phyloP scores from a whole-genome alignment of 805 yeast genomes.

The Hagleromyces aurorensis region DNA sequence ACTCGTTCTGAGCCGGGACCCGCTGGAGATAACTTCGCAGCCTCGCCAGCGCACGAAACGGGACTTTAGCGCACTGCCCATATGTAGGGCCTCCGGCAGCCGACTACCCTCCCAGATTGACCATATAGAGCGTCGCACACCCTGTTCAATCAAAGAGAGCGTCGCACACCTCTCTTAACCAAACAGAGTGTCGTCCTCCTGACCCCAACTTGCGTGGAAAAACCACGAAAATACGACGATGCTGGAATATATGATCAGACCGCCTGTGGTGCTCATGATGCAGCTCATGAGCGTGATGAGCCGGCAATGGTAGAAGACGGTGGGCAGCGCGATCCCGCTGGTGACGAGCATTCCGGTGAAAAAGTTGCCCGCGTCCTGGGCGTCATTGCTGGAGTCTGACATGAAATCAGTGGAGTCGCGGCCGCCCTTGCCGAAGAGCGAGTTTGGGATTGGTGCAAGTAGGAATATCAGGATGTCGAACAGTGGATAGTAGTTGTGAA shows the following conservation, averaged over 20 bases:
- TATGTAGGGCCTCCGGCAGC: no score
- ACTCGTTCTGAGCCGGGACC: no score
- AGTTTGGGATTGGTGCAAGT: constrained; percentile 66
- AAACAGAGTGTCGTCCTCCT: constrained; percentile 36
- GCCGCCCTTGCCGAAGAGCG: constrained; percentile 42
- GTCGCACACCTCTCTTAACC: constrained; percentile 19
- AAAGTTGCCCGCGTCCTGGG: constrained; percentile 75
- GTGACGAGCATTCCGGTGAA: constrained; percentile 68
- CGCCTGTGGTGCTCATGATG: constrained; percentile 74
- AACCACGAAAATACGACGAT: constrained; percentile 76
- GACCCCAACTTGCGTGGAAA: constrained; percentile 40
- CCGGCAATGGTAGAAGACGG: constrained; percentile 67
- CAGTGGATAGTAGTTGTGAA: constrained; percentile 87
- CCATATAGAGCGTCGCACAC: no score
- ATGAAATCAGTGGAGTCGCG: constrained; percentile 50
- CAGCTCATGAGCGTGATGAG: constrained; percentile 65
- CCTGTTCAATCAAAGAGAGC: no score
- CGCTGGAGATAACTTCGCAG: no score
- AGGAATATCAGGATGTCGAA: constrained; percentile 60
- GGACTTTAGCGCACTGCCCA: no score
- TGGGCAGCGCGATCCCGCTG: constrained; percentile 69
- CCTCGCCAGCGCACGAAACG: no score
- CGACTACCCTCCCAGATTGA: no score
- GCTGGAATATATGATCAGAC: constrained; percentile 73
- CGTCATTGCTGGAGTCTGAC: constrained; percentile 41